Evolutionary conservation across 805 yeast species (phyloP).

Genomic region (Brettanomyces naardenensis): DNA sequence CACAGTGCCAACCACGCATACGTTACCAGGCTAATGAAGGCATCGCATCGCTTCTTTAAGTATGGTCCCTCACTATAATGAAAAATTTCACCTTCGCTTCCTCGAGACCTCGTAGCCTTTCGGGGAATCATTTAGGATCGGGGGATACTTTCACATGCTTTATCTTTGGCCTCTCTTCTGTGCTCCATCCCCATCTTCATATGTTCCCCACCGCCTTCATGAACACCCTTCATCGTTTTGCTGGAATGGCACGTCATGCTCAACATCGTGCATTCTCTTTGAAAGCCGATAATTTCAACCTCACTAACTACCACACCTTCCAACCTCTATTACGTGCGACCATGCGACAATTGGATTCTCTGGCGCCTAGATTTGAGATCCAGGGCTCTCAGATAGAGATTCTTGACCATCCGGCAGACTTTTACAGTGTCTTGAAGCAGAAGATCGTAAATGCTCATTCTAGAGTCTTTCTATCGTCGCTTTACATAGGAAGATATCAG

Average conservation of each 20-base stretch:
- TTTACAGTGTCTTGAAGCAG: conserved; percentile 54
- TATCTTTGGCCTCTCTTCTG: too few relatives aligned
- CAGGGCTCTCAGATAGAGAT: conserved; percentile 50
- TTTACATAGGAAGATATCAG: conserved; percentile 82
- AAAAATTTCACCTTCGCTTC: too few relatives aligned
- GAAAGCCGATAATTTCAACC: conserved; percentile 19
- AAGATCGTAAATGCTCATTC: conserved; percentile 56
- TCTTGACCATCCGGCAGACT: conserved; percentile 58
- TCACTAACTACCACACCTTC: conserved; percentile 19
- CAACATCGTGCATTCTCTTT: conserved; percentile 16
- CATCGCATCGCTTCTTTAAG: too few relatives aligned
- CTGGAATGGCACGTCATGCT: conserved; percentile 11
- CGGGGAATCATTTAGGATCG: too few relatives aligned
- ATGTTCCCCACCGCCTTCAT: conserved; percentile 1
- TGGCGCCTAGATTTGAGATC: conserved; percentile 63
- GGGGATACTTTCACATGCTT: too few relatives aligned
- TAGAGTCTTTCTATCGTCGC: conserved; percentile 73
- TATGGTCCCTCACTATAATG: too few relatives aligned
- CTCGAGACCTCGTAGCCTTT: too few relatives aligned
- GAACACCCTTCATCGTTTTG: conserved; percentile 8
- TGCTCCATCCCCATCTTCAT: too few relatives aligned
- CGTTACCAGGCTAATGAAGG: too few relatives aligned
- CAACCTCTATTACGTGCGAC: conserved; percentile 22
- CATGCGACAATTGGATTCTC: conserved; percentile 44
- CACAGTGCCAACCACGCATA: too few relatives aligned